phyloP scores from a whole-genome alignment of 1,139 yeast genomes.

The Kodamaea derodonti region DNA sequence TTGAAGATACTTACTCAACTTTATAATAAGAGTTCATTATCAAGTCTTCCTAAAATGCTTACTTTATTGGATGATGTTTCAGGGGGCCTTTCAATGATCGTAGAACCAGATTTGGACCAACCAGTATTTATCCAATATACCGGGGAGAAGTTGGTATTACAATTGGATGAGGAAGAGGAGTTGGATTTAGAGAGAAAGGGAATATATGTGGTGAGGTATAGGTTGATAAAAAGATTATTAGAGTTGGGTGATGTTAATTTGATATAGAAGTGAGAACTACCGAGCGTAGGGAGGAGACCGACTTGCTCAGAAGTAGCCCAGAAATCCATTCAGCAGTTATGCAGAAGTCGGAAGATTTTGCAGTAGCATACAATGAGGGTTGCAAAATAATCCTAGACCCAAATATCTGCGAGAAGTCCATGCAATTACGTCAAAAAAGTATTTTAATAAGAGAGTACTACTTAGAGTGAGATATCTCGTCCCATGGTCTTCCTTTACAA shows the following conservation, averaged over 20 bases:
- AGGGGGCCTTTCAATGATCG: constrained; percentile 77
- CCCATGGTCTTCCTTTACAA: no score
- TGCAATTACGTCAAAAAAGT: no score
- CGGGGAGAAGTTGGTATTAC: constrained; percentile 21
- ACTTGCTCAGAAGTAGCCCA: no score
- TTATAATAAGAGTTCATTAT: constrained; percentile 65
- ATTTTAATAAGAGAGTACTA: no score
- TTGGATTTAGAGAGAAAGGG: constrained; percentile 64
- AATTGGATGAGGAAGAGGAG: constrained; percentile 46
- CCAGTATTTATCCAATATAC: constrained; percentile 73
- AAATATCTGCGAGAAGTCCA: no score
- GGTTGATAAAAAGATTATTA: constrained; percentile 40
- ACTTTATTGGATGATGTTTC: constrained; percentile 73
- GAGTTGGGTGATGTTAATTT: constrained; percentile 41
- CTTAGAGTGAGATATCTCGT: no score
- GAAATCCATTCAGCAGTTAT: no score
- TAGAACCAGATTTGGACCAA: constrained; percentile 66
- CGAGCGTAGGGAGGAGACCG: no score
- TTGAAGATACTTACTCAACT: constrained; percentile 59
- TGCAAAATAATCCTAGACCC: no score
- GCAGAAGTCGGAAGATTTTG: no score
- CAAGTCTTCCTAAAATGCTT: constrained; percentile 61
- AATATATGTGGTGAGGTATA: constrained; percentile 72
- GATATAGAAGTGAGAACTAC: constrained; percentile 29
- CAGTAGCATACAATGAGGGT: no score